Base-by-base conservation (phyloP, 1,139 yeast genomes). In the Candida buenavistaensis region DNA sequence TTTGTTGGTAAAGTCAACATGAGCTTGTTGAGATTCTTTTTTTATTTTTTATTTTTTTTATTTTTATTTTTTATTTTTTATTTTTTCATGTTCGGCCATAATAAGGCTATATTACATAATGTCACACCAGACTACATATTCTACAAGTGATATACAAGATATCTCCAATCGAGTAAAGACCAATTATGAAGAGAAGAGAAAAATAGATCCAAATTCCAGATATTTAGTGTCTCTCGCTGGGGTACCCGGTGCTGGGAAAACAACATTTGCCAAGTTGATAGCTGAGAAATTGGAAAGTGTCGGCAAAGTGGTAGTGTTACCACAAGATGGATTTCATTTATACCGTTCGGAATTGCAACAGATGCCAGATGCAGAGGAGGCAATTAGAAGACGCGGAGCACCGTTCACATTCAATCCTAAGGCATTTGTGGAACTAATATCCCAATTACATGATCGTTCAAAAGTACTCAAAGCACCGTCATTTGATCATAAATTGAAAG, bases 301-400 rank as follows among this genome's bases (percentile, higher is more conserved):
- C 6, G 43, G 54, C 14, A 39, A 44, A 19, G 42, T 64, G n/a
- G 43, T 40, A 12, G 55, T 57, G 7, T 78, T 69, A 21, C 66
- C 74, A 9, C 74, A 67, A 82, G 97, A 90, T 59, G 97, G 97
- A 8, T 90, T 75, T 53, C 97, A 90, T 55, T 65, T 79, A 21
- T 79, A 88, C 8, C 61, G 92, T 26, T 44, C 56, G 0, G 73
- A 76, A 34, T 62, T 90, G 21, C 66, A 62, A 16, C 44, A 58
- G 30, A 70, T 84, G 54, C 57, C 64, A 3, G 73, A 87, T 46
- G 68, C 86, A 0, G 65, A 53, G 5, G 67, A 62, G 25, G 92
- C 95, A 0, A 61, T 78, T 24, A 56, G 62, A 25, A 64, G 88
- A 44, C 71, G 97, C 34, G 97, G 97, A 0, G 84, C 96, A 0